A percentile compares a stretch with the other conserved stretches of the same genome.
These are phyloP conservation scores for Russula sp. DNA, from an alignment of 768 basidiomycete genomes.

Conservation along the genomic window DNA sequence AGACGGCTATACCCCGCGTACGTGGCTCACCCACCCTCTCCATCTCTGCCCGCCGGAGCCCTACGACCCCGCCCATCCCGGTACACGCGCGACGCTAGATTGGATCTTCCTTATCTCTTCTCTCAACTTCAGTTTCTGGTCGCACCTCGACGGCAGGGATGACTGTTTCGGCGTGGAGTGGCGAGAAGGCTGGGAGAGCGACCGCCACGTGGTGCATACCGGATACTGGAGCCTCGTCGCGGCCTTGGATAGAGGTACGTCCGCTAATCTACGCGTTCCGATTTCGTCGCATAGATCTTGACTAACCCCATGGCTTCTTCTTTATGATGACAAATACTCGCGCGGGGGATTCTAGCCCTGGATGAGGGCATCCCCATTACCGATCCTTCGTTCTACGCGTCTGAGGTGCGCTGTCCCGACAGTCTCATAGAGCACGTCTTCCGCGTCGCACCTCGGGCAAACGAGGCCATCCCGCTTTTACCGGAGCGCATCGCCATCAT, in stretches of 20 bases:
- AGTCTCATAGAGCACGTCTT: slow-evolving; percentile 62
- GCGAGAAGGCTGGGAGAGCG: slow-evolving; percentile 57
- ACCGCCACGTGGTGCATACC: slow-evolving; percentile 49
- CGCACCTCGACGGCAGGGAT: slow-evolving; percentile 47
- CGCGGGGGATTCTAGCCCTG: slow-evolving; percentile 43
- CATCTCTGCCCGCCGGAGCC: slow-evolving; percentile 69
- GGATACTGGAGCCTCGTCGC: slow-evolving; percentile 89
- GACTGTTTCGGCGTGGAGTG: slow-evolving; percentile 76
- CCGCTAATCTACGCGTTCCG: not conserved
- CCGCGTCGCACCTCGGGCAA: slow-evolving; percentile 46
- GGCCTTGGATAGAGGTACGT: slow-evolving; percentile 68
- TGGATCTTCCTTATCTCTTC: slow-evolving; percentile 88
- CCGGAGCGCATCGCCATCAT: slow-evolving; percentile 66
- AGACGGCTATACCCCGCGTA: slow-evolving; percentile 69
- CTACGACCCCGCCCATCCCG: slow-evolving; percentile 44
- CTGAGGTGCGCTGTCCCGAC: slow-evolving; percentile 63
- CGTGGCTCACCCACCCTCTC: slow-evolving; percentile 72
- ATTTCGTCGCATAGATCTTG: not conserved
- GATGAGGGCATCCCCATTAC: slow-evolving; percentile 73
- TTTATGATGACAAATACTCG: not conserved
- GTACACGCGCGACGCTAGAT: slow-evolving; percentile 42
- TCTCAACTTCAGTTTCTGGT: slow-evolving; percentile 90
- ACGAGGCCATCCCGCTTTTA: slow-evolving; percentile 64
- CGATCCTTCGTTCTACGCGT: slow-evolving; percentile 71
- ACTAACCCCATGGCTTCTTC: no score